Evolutionary conservation across 257 asterid genomes (phyloP), one percentile per base, ranked within the genome.

Genomic region (Ophiorrhiza pumila): DNA sequence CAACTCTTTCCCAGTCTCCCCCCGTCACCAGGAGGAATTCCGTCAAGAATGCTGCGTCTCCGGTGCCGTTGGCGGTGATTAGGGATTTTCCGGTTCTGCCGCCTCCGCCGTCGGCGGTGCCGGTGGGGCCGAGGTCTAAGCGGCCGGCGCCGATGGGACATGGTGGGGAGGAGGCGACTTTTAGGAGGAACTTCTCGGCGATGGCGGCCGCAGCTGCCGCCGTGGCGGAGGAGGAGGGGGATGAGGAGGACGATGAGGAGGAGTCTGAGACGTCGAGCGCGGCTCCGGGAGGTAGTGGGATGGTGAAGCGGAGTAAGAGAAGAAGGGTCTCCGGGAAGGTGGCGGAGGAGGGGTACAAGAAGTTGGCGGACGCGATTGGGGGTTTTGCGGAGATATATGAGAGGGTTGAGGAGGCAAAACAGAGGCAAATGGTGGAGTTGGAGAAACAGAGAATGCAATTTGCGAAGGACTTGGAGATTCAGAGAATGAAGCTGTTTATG

Each of bases 391-490:
- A 80, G 55, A 83, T 86, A 47, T 94, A 91, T 63, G 86, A 85
- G 87, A 91, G 85, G 72, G 97, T 94, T 43, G 98, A 91, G 81
- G 88, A 67, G 84, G 89, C 86, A 18, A 94, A 94, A 69, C 96
- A 88, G 85, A 75, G 89, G 80, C 97, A 89, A 79, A 81, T 94
- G 88, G 85, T 91, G 87, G 98, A 94, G 74, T 68, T 90, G 80
- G 98, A 93, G 92, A 91, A 89, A 77, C 93, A 93, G 65, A 87
- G 96, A 80, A 89, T 89, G 94, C 91, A 89, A 71, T 91, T 91
- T 74, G 85, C 94, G 0, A 87, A 85, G 79, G 98, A 94, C 79
- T 80, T 94, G 83, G 98, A 94, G 87, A 80, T 91, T 73, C 96
- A 87, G 81, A 89, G 96, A 77, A 87, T 92, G 92, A 87, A 92